Evolutionary conservation across 75 land plant species (phyloP), one percentile per base, ranked within the genome.

Genomic region (Selaginella tamariscina): DNA sequence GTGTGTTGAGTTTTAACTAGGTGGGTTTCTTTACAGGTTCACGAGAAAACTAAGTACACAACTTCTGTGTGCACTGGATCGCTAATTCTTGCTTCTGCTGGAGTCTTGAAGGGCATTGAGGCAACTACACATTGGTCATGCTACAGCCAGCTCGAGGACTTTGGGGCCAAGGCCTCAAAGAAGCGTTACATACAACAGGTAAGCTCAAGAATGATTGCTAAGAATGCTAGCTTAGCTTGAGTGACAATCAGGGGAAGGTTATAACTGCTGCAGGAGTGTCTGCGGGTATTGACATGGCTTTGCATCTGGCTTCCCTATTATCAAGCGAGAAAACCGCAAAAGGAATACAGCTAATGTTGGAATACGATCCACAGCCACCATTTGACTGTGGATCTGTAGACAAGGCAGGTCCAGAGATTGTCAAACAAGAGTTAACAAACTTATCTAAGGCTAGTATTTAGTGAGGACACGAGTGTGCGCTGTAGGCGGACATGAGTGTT

Each of bases 301-400:
- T 59, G n/a, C n/a, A 59, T 21, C 26, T 59, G 18, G 62, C 62
- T 8, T 2, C 62, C 21, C 26, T 59, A 2, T 8, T 59, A 9
- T 9, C 5, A 59, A 23, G 21, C 24, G 21, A 59, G 26, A 9
- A 8, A 2, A 27, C 21, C 8, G 62, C 62, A 21, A n/a, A 59
- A 59, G 62, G 27, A 21, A 5, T 21, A 2, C 62, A 59, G 26
- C 26, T 59, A 23, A 5, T 59, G 62, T 2, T 59, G 27, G 62
- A 59, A 23, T 59, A 59, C 21, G 62, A 59, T 59, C 62, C 62
- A 5, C 62, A 59, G 62, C 62, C 62, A 59, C 62, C 62, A 21
- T 59, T 59, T 26, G 62, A 59, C 26, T 2, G 27, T n/a, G 62
- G 62, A 59, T 59, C 62, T 23, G 18, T 59, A n/a, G 62, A 5